phyloP scores from a whole-genome alignment of 108 stramenopile genomes.

The Phaeodactylum tricornutum region DNA sequence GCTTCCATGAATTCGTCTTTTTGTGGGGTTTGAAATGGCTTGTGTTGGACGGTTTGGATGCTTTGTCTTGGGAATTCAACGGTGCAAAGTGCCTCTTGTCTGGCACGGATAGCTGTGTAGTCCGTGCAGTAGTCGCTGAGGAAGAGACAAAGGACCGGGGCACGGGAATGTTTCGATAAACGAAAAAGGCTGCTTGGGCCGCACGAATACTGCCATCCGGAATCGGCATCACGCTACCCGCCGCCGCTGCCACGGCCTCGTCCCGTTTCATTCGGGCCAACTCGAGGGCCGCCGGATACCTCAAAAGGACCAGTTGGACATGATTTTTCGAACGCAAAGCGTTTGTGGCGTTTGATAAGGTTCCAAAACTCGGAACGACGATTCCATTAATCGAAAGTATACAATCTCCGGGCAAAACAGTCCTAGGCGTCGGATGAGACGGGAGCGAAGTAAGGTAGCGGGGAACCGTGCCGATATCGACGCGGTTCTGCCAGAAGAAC shows the following conservation, averaged over 20 bases:
- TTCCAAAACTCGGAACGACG: background rate
- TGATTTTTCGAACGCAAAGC: background rate
- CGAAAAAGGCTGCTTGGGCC: too few species aligned
- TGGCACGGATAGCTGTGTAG: background rate
- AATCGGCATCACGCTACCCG: background rate
- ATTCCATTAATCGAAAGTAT: constrained; percentile 6
- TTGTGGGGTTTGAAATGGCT: too few species aligned
- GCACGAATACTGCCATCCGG: too few species aligned
- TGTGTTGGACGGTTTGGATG: background rate
- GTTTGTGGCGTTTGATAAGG: background rate
- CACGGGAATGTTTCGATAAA: too few species aligned
- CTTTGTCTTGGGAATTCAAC: background rate
- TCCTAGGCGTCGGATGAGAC: background rate
- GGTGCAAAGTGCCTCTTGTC: background rate
- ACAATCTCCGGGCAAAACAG: constrained; percentile 11
- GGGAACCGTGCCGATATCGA: too few species aligned
- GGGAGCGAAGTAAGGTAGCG: too few species aligned
- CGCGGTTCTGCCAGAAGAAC: too few species aligned
- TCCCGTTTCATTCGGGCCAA: background rate
- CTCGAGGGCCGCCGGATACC: background rate
- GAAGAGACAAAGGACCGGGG: too few species aligned
- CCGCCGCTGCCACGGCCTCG: background rate
- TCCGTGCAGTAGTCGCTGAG: too few species aligned
- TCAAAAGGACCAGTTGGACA: background rate
- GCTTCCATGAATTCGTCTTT: background rate